Base-by-base conservation (phyloP, 805 yeast species). In the Yarrowia sp. region DNA sequence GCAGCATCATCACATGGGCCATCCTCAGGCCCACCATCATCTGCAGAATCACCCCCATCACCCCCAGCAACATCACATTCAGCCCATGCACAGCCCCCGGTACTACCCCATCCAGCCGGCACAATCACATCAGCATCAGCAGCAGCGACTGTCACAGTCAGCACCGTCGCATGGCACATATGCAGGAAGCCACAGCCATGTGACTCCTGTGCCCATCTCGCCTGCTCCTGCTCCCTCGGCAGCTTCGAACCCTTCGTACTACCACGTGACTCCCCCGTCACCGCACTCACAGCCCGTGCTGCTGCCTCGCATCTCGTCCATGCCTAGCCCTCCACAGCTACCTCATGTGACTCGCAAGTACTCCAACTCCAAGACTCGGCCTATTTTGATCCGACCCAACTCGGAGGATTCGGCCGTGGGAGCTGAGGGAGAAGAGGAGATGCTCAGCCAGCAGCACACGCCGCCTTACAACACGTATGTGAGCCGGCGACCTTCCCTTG, bases 81-180 rank as follows among this genome's bases (percentile, higher is more conserved):
- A 48, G 32, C 41, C 55, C 31, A 33, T 48, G 55, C 55, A 48
- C 31, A 35, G 32, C 44, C 60, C 60, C 7, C 43, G 60, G 10
- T 51, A 51, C 38, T 51, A 51, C 60, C 60, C 60, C 36, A 51
- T 51, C 22, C 60, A 51, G 44, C 60, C 60, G 11, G 44, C 43
- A 10, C 60, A 36, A 11, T 33, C 31, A 35, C 51, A 45, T 8
- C 55, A 48, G 18, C 58, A 47, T 6, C 53, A 47, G 39, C 22
- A 32, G 11, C 53, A 44, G 35, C 43, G 61, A 17, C 47, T 55
- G 4, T 55, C 61, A 8, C 61, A 55, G 38, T 55, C 61, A 3
- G 61, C 61, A 2, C 61, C 61, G 4, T 35, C 61, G 1, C 61
- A 55, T n/a, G 47, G 39, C 31, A 28, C 61, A 1, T 55, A 39